A percentile compares a stretch with the other conserved stretches of the same genome.
Conservation (phyloP, 306 rosid genomes). For the Cotoneaster glaucophyllus region DNA sequence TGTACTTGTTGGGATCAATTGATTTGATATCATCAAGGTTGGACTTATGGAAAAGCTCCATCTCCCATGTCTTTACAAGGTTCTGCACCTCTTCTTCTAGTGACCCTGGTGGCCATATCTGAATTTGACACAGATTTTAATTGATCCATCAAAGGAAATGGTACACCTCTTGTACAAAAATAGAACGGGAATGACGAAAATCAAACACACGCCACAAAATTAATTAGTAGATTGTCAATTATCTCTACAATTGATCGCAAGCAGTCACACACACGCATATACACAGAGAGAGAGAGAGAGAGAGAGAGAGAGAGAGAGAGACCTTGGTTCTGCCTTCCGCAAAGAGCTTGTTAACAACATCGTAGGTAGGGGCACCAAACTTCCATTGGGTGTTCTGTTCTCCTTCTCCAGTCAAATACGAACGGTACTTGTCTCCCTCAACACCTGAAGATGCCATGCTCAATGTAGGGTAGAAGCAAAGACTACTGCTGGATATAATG, state of each 20-base stretch:
- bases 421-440: conserved; percentile 41
- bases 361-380: conserved; percentile 50
- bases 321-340: conserved; percentile 63
- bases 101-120: conserved; percentile 66
- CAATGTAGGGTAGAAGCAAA: neutral
- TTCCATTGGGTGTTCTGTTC: conserved; percentile 57
- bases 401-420: conserved; percentile 30
- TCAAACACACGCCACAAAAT: neutral
- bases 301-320: neutral
- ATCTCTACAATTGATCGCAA: neutral
- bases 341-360: conserved; percentile 50
- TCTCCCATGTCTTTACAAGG: conserved; percentile 53
- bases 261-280: neutral
- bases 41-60: conserved; percentile 51
- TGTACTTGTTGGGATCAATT: conserved; percentile 37
- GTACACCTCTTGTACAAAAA: neutral
- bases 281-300: neutral
- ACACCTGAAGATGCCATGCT: conserved; percentile 23
- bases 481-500: neutral
- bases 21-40: conserved; percentile 27
- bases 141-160: neutral
- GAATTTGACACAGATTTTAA: neutral
- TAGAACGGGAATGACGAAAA: neutral
- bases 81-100: conserved; percentile 55
- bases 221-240: neutral